Evolutionary conservation across 1,284 basidiomycete species (phyloP), one percentile per base, ranked within the genome.

Genomic region (Acaromyces ingoldii): DNA sequence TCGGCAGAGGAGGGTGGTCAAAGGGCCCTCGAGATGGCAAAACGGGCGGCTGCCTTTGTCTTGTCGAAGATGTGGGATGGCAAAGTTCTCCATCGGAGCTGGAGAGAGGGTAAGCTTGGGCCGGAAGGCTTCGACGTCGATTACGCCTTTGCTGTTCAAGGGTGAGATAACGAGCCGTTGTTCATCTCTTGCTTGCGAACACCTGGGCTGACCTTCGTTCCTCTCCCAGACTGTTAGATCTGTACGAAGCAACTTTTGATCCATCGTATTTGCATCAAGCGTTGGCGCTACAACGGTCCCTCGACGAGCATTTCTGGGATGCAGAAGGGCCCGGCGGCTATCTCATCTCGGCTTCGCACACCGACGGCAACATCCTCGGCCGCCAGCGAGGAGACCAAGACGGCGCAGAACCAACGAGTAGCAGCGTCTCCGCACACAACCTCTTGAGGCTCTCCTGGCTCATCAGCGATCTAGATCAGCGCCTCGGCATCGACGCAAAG

Each of bases 301-400:
- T 79, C 51, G 78, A 80, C 50, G 75, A 77, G 51, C 60, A 79
- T 7, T 80, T 80, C 63, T 79, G 76, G 62, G 79, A 80, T 45
- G 25, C 13, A 53, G 42, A 64, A 1, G 60, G 75, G 19, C 69
- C 58, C n/a, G 77, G 78, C 11, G 79, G 79, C 4, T 80, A 79
- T 62, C 80, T 76, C 55, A 76, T 77, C 0, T 76, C 75, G 55
- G 77, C 76, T 2, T 19, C 30, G 22, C 1, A 13, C 6, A 15
- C 9, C 4, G 78, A 79, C 51, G 70, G 68, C 37, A 72, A 77
- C 53, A 77, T 80, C 31, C 60, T 80, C 22, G 67, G 79, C 6
- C 67, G 79, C 6, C 75, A 79, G 74, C 79, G 80, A 61, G 79
- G 79, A 37, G 69, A 75, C 57, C 65, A 72, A 50, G 79, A 80